Base-by-base conservation (phyloP, 208 protist genomes). In the Crithidia fasciculata region DNA sequence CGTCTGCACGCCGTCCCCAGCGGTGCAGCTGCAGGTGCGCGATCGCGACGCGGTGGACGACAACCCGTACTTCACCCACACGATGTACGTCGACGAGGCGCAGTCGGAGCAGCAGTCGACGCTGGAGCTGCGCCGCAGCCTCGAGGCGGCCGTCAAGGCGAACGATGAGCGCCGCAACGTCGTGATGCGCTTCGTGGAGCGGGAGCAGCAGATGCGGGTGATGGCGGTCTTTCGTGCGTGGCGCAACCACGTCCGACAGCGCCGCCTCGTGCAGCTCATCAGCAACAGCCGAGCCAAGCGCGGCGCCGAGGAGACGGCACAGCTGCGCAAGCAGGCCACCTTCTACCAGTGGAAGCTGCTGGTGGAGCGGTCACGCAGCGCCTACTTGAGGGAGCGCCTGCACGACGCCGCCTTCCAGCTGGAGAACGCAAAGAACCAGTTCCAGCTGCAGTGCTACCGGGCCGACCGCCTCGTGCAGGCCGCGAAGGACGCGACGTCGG, bases 371-470 rank as follows among this genome's bases (percentile, higher is more conserved):
- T 94, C 92, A 36, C 84, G 90, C 19, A 85, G 70, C 65, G 65
- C 79, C 3, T 96, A 92, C 66, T 61, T 96, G 45, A 96, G 84
- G 19, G 90, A 96, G 75, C 82, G 90, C 39, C 81, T 96, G 69
- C 89, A 95, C 70, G 83, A 95, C 49, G 82, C 90, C 4, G 88
- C 90, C 5, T 88, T 88, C 47, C 92, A 96, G 64, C 71, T 96
- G 16, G 92, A 95, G 72, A 93, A 86, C 47, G 88, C 90, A 12
- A 96, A 96, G 81, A 93, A 92, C 68, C 92, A 95, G 72, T 96
- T 95, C 70, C 90, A 96, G 76, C 81, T 96, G 71, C 89, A 96
- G 80, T 96, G 92, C 67, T 88, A 92, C 73, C 88, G 90, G 36
- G 79, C 90, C 12, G 90, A 96, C 49, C 83, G 86, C 28, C 81